These are phyloP conservation scores for Amaranthus tricolor DNA, from an alignment of 179 eudicot species.

Conservation along the genomic window DNA sequence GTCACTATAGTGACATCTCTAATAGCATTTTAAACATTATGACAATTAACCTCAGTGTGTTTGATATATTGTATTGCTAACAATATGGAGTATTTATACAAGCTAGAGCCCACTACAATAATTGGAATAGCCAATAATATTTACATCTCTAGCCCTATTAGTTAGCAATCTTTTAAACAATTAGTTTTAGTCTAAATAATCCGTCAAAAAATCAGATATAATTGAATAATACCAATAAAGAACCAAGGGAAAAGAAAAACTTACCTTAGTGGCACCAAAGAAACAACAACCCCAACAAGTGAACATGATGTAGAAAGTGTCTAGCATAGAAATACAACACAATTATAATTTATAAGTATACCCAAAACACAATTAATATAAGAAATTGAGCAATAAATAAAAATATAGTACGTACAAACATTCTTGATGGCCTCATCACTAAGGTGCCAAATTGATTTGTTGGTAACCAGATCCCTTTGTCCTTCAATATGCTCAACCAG, in stretches of 20 bases:
- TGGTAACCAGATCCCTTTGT: slow-evolving; percentile 71
- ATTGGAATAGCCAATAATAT: not conserved
- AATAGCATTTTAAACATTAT: too few species aligned
- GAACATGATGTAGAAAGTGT: slow-evolving; percentile 76
- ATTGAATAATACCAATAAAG: not conserved
- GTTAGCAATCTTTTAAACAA: not conserved
- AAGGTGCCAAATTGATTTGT: slow-evolving; percentile 86
- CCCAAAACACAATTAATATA: not conserved
- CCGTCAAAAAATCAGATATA: not conserved
- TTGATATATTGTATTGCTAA: too few species aligned
- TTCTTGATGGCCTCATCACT: slow-evolving; percentile 71
- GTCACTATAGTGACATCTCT: too few species aligned
- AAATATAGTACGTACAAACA: slow-evolving; percentile 59
- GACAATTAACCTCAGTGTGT: too few species aligned
- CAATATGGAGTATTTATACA: too few species aligned
- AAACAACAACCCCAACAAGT: slow-evolving; percentile 88
- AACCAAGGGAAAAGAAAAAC: slow-evolving; percentile 4
- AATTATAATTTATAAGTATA: not conserved
- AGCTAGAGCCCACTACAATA: too few species aligned
- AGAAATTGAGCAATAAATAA: not conserved
- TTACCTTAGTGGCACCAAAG: slow-evolving; percentile 80
- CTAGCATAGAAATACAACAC: slow-evolving; percentile 27
- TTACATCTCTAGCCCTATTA: not conserved
- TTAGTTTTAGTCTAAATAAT: too few species aligned
- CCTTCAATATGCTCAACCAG: slow-evolving; percentile 76